phyloP scores from a whole-genome alignment of 257 asterid species.

The Solanum commersonii region DNA sequence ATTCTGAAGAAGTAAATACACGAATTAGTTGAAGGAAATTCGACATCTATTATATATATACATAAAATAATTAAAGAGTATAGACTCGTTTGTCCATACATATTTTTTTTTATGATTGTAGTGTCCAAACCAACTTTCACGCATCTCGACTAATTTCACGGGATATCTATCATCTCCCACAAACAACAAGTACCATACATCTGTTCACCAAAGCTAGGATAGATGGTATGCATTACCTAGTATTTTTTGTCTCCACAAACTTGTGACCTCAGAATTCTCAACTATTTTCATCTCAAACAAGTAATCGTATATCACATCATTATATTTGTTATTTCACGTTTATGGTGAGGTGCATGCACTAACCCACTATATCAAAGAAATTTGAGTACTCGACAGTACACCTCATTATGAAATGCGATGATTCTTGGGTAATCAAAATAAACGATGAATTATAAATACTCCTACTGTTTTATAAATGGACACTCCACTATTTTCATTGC shows the following conservation, averaged over 20 bases:
- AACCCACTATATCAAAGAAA: neutral
- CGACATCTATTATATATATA: no score
- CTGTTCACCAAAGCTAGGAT: no score
- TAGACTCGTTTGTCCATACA: no score
- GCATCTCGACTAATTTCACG: neutral
- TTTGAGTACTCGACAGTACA: neutral
- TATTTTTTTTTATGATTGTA: no score
- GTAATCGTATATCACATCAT: neutral
- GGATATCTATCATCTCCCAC: neutral
- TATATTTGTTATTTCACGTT: neutral
- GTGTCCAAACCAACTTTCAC: neutral
- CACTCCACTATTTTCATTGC: neutral
- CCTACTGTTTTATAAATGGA: neutral
- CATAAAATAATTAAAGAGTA: no score
- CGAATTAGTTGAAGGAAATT: no score
- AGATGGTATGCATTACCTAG: no score
- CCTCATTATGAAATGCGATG: neutral
- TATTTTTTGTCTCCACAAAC: no score
- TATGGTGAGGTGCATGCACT: neutral
- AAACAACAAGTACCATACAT: no score
- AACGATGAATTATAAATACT: neutral
- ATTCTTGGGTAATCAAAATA: neutral
- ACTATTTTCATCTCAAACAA: no score
- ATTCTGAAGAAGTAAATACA: no score
- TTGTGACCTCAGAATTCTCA: no score